A percentile compares a stretch with the other conserved stretches of the same genome.
Conservation (phyloP, 106 monocot species). For the Acorus calamus region DNA sequence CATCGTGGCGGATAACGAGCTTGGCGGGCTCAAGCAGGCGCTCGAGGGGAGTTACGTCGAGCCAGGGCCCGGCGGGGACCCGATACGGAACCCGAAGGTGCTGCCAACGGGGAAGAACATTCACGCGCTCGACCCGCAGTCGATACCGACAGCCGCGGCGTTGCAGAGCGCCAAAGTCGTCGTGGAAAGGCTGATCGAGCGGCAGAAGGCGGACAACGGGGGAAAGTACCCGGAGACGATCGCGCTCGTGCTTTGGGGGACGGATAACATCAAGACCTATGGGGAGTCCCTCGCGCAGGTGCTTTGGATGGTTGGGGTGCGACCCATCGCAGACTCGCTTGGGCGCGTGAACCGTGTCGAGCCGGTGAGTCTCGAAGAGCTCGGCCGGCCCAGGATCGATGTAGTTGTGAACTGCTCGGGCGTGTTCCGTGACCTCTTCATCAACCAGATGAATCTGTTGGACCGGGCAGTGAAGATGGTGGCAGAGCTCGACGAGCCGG, state of each 20-base stretch:
- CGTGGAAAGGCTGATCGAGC: conserved; percentile 60
- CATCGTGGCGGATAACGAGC: conserved; percentile 56
- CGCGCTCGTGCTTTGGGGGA: conserved; percentile 70
- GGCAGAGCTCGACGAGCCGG: conserved; percentile 70
- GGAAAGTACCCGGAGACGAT: conserved; percentile 63
- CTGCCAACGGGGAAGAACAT: conserved; percentile 89
- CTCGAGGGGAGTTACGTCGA: conserved; percentile 59
- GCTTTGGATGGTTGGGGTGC: conserved; percentile 71
- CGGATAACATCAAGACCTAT: conserved; percentile 78
- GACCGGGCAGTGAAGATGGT: conserved; percentile 79
- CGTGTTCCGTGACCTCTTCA: conserved; percentile 80
- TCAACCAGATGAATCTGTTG: conserved; percentile 85
- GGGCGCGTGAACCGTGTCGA: conserved; percentile 70
- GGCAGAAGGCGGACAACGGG: conserved; percentile 72
- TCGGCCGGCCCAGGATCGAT: conserved; percentile 61
- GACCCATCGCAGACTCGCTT: conserved; percentile 54
- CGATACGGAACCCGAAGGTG: conserved; percentile 74
- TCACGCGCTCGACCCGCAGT: conserved; percentile 72
- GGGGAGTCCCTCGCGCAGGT: conserved; percentile 77
- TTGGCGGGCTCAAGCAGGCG: conserved; percentile 58
- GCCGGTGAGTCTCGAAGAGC: conserved; percentile 64
- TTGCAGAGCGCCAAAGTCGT: conserved; percentile 78
- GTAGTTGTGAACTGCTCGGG: conserved; percentile 88
- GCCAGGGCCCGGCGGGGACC: conserved; percentile 78
- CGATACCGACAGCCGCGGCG: conserved; percentile 65